Evolutionary conservation across 768 basidiomycete species (phyloP), one percentile per base, ranked within the genome.

Genomic region (Lentinula detonsa): DNA sequence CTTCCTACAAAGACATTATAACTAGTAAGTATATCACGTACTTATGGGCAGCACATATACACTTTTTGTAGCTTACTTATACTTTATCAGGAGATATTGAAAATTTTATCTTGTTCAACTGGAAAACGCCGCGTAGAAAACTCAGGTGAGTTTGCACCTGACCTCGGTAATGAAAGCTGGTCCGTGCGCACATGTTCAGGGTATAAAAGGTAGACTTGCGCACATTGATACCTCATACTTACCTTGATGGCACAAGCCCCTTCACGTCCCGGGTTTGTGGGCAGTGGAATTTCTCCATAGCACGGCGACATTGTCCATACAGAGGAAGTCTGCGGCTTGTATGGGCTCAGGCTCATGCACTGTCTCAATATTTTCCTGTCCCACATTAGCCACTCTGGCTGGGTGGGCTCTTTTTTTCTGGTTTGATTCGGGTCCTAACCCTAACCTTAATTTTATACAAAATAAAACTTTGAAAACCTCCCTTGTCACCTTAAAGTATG

Each of bases 341-440:
- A 80, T 86, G 83, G 72, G 82, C 82, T 82, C 81, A 77, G 84
- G 85, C 78, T 79, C 82, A 86, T 85, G 86, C 85, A 88, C 81
- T 80, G 84, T 87, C 85, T 78, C 66, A 86, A 87, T 87, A 87
- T 88, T 88, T 88, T 80, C 85, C 86, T 74, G 85, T 86, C 82
- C 83, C 76, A 75, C 80, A 79, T 77, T 68, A 79, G 83, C 83
- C 84, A 81, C 81, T 83, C 81, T 81, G 80, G 80, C 80, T 80
- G 76, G 74, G 78, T 71, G 72, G 80, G 80, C 79, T 73, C 52
- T 69, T 71, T 77, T 76, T 79, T 77, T 65, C 66, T 43, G 2
- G 42, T 8, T 10, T 5, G 2, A 13, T 2, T 13, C 28, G 28
- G 28, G 0, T 28, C 28, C 28, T 43, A 43, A 43, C 42, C 42